Evolutionary conservation across 352 stramenopile genomes (phyloP), one percentile per base, ranked within the genome.

Genomic region (Aphanomyces stellatus): DNA sequence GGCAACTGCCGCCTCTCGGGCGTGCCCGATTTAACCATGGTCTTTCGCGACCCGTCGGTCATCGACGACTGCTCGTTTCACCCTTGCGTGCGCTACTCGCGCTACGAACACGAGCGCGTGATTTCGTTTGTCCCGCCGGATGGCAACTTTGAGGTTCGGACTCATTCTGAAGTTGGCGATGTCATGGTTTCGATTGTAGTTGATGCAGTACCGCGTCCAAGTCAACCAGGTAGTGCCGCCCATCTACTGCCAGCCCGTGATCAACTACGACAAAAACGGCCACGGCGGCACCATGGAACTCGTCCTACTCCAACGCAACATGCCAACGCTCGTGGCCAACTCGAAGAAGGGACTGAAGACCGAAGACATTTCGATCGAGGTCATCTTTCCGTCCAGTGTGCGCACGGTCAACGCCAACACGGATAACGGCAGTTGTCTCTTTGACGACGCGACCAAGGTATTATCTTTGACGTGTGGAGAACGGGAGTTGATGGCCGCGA

Each of bases 41-140:
- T 93, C n/a, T 99, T 99, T 74, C 96, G 92, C 49, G 93, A 99
- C 73, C 91, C 93, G 30, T 90, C 79, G 5, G 77, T 99, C 15
- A 98, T 99, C 72, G 95, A 98, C 71, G 96, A 99, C 80, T 99
- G 96, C 75, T 96, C 85, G 49, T 99, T 99, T 77, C 97, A 99
- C 76, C 96, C 96, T 13, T 99, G 97, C 74, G 96, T 99, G 53
- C 84, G 97, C 40, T 98, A 98, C 76, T 89, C 85, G 19, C 79
- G 93, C 41, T 99, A 96, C 74, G 96, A 99, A 65, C 84, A 88
- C 24, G 96, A 99, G 72, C 84, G 89, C 43, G 90, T 98, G 8
- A 93, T 99, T 61, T 98, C 86, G 66, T 99, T 99, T 72, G 94
- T 99, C 22, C 97, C 97, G 0, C 97, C 97, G 13, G 97, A 99